Percentiles rank a stretch among this genome's conserved stretches.
phyloP scores from a whole-genome alignment of 2,329 filamentous ascomycete genomes.

The Pestalotiopsis sp. region DNA sequence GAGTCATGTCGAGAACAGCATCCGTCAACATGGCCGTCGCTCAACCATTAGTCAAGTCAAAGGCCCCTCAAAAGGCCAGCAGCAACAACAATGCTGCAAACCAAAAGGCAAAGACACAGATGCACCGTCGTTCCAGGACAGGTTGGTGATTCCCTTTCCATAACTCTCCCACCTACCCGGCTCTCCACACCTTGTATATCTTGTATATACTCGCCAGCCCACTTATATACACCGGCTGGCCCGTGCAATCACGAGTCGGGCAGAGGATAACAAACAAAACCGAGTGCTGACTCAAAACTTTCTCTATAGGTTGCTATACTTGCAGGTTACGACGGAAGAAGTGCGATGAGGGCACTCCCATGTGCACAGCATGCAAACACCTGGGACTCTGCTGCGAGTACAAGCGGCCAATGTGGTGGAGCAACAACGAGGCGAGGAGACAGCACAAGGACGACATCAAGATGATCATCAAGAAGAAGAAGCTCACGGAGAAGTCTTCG shows the following conservation, averaged over 20 bases:
- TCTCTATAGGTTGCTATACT: slow-evolving; percentile 64
- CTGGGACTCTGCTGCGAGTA: slow-evolving; percentile 92
- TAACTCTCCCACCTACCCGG: neutral
- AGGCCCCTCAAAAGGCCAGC: slow-evolving; percentile 56
- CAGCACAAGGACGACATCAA: slow-evolving; percentile 95
- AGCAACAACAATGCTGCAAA: slow-evolving; percentile 44
- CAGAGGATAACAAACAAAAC: slow-evolving; percentile 13
- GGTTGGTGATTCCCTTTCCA: slow-evolving; percentile 62
- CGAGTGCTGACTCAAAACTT: slow-evolving; percentile 33
- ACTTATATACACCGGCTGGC: slow-evolving; percentile 20
- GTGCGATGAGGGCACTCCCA: slow-evolving; percentile 66
- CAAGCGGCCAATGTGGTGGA: slow-evolving; percentile 97
- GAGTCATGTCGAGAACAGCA: slow-evolving; percentile 50
- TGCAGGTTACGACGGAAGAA: slow-evolving; percentile 70
- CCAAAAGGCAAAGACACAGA: slow-evolving; percentile 75
- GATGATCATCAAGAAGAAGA: slow-evolving; percentile 95
- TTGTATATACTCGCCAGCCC: slow-evolving; percentile 19
- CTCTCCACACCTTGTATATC: neutral
- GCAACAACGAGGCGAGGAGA: slow-evolving; percentile 83
- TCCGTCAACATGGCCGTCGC: slow-evolving; percentile 64
- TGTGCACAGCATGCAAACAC: slow-evolving; percentile 68
- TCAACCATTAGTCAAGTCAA: slow-evolving; percentile 57
- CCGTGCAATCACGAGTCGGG: slow-evolving; percentile 22
- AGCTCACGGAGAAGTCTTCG: slow-evolving; percentile 83
- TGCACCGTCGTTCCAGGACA: slow-evolving; percentile 93